Evolutionary conservation across 495 filamentous ascomycete species (phyloP), one percentile per base, ranked within the genome.

Genomic region (Friedmanniomyces simplex): DNA sequence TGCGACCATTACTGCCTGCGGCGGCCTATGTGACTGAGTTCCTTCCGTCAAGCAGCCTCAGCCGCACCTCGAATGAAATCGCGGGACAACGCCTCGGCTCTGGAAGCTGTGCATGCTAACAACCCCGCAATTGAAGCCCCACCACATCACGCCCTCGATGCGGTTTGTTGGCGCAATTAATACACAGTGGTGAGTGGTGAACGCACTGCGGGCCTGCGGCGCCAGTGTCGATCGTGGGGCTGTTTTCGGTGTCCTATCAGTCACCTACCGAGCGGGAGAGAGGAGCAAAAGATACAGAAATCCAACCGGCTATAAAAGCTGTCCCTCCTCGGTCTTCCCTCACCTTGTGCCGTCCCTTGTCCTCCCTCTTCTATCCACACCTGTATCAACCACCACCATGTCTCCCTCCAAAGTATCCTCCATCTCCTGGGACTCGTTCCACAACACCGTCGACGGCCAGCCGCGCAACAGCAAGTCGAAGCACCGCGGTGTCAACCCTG

Each of bases 391-490:
- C 26, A 8, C 47, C 26, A 71, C 53, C 59, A 73, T 73, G 71
- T 69, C 69, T 59, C 71, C 68, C 41, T 68, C 67, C 45, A 72
- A 72, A 58, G 63, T 65, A 20, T 59, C 61, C 54, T 67, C 37
- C 42, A 58, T 75, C 54, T 63, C 67, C 32, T 75, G 69, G 57
- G 63, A 68, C 41, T 68, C 57, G 14, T 77, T 77, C 68, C 62
- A 68, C 64, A 80, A 81, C 59, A 67, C 74, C 59, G 68, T 81
- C 52, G 69, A 79, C 55, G 78, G 77, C 54, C 43, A 76, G 66
- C 60, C 63, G 39, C 61, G 68, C 18, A 49, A 57, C 7, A 67
- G 67, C 51, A 60, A 68, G 22, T 57, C 58, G 16, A 68, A 68
- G 36, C 66, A 70, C 52, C 66, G 73, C 54, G 71, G 77, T 37